Conservation (phyloP, 352 stramenopile genomes). For the Nothophytophthora sp. region DNA sequence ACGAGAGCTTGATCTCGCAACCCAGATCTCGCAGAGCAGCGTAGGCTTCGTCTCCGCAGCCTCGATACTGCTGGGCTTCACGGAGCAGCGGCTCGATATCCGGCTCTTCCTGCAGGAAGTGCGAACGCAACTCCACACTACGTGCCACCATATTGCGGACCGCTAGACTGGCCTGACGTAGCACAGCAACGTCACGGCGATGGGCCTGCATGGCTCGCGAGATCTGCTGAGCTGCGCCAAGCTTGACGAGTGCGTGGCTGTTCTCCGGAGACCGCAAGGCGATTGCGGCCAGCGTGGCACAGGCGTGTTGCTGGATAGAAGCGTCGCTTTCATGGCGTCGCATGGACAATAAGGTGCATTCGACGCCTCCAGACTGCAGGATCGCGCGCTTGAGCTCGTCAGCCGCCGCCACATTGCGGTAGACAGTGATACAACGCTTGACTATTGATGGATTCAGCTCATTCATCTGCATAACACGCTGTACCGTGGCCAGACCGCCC, state of each 20-base stretch:
- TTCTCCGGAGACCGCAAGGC: conserved; percentile 70
- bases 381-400: conserved; percentile 74
- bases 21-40: conserved; percentile 72
- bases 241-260: conserved; percentile 50
- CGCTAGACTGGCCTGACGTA: conserved; percentile 77
- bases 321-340: conserved; percentile 42
- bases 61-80: conserved; percentile 58
- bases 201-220: conserved; percentile 59
- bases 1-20: conserved; percentile 68
- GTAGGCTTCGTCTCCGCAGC: conserved; percentile 79
- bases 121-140: conserved; percentile 48
- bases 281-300: conserved; percentile 73
- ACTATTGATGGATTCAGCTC: conserved; percentile 44
- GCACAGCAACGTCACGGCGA: conserved; percentile 36
- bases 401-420: conserved; percentile 70
- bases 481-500: conserved; percentile 50
- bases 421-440: conserved; percentile 72
- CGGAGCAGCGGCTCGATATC: conserved; percentile 66
- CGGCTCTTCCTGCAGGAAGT: conserved; percentile 66
- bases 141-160: conserved; percentile 83
- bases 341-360: conserved; percentile 64
- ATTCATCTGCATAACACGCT: conserved; percentile 56
- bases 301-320: conserved; percentile 69
- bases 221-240: conserved; percentile 47
- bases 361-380: conserved; percentile 51